Evolutionary conservation across 345 rosid species (phyloP).

Genomic region (Syzygium grande): DNA sequence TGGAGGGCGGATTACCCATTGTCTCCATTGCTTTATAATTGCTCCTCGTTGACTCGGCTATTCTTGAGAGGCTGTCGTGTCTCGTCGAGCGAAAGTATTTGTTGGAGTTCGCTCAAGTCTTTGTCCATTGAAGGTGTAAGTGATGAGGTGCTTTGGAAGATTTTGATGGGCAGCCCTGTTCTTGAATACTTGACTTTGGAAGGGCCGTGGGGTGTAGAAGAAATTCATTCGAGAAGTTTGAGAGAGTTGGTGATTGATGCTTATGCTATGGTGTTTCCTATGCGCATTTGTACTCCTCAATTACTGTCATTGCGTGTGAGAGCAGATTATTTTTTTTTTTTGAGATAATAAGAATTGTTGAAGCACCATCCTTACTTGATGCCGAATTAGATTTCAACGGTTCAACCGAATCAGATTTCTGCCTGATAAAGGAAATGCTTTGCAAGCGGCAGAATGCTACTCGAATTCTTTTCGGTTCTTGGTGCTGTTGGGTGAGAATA

Average conservation of each 20-base stretch:
- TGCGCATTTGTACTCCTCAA: background rate
- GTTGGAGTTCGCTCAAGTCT: background rate
- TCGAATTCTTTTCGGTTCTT: background rate
- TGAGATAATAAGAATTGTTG: background rate
- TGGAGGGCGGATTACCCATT: fast-evolving
- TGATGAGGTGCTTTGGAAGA: background rate
- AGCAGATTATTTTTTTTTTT: background rate
- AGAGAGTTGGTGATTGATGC: background rate
- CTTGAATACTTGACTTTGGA: background rate
- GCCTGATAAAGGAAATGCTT: background rate
- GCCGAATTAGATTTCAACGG: background rate
- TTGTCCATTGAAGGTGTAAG: background rate
- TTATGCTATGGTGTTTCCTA: background rate
- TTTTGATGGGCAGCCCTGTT: background rate
- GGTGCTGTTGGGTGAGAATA: background rate
- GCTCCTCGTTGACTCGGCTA: background rate
- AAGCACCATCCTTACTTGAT: background rate
- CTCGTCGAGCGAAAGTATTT: background rate
- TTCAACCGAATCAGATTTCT: background rate
- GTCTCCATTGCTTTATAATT: background rate
- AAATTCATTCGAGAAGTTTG: background rate
- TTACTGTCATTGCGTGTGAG: background rate
- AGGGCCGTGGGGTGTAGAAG: background rate
- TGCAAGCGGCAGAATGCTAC: background rate
- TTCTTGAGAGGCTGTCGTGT: background rate